phyloP scores from a whole-genome alignment of 345 rosid species.

The Aquilaria yunnanensis region DNA sequence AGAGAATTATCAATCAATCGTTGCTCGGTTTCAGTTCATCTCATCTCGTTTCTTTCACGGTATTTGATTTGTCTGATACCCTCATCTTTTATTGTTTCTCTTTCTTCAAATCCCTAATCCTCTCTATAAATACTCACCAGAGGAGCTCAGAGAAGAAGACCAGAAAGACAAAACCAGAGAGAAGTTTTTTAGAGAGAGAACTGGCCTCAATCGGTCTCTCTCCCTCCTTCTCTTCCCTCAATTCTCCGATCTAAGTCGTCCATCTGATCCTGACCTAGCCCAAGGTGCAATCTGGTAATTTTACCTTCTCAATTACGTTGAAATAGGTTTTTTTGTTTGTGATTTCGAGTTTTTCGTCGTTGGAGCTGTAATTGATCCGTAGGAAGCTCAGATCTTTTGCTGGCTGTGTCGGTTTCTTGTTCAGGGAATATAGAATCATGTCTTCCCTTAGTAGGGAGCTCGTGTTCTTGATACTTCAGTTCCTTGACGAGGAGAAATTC shows the following conservation, averaged over 20 bases:
- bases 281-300: constrained; percentile 9
- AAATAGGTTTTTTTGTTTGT: neutral
- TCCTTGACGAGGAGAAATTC: constrained; percentile 84
- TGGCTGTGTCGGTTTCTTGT: constrained; percentile 12
- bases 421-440: constrained; percentile 35
- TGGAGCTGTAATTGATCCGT: constrained; percentile 11
- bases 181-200: neutral
- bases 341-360: neutral
- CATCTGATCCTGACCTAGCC: constrained; percentile 4
- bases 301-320: constrained; percentile 12
- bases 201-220: constrained; percentile 18
- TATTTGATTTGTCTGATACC: constrained; percentile 31
- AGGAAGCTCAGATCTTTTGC: constrained; percentile 23
- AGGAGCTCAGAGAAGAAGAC: constrained; percentile 12
- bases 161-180: constrained; percentile 6
- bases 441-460: constrained; percentile 80
- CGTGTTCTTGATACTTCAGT: constrained; percentile 84
- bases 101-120: constrained; percentile 45
- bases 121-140: constrained; percentile 40
- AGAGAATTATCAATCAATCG: neutral
- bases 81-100: constrained; percentile 12
- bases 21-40: constrained; percentile 9
- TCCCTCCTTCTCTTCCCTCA: constrained; percentile 10
- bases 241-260: constrained; percentile 32
- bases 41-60: constrained; percentile 33